Evolutionary conservation across 441 rosid species (phyloP).

Genomic region (Syzygium malaccense): DNA sequence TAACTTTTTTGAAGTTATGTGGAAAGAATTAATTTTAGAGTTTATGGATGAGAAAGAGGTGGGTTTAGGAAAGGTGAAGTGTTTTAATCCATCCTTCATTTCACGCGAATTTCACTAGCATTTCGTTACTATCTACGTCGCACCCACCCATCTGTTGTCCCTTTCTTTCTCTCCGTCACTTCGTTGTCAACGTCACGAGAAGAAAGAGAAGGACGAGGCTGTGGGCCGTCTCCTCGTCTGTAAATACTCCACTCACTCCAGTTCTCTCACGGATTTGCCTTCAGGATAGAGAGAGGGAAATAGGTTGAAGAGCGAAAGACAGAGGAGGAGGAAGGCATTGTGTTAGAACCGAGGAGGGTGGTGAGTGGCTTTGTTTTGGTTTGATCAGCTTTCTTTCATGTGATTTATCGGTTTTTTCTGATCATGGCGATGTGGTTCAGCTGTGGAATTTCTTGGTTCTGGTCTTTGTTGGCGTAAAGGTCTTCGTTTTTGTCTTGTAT

Average conservation of each 20-base stretch:
- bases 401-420: background rate
- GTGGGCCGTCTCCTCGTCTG: accelerated
- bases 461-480: background rate
- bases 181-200: accelerated
- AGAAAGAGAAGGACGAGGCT: background rate
- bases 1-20: background rate
- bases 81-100: accelerated
- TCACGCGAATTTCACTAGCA: background rate
- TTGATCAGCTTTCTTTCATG: background rate
- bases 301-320: background rate
- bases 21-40: background rate
- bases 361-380: background rate
- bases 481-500: background rate
- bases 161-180: background rate
- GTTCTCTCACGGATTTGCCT: accelerated
- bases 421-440: background rate
- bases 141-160: too few relatives aligned
- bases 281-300: too few relatives aligned
- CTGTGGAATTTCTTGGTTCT: background rate
- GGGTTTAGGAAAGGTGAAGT: background rate
- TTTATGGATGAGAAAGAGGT: background rate
- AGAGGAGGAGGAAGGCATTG: background rate
- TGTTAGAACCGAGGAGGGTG: background rate
- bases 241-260: background rate
- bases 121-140: background rate